These are phyloP conservation scores for Trichoderma parareesei DNA, from an alignment of 495 filamentous ascomycete species.

Conservation along the genomic window DNA sequence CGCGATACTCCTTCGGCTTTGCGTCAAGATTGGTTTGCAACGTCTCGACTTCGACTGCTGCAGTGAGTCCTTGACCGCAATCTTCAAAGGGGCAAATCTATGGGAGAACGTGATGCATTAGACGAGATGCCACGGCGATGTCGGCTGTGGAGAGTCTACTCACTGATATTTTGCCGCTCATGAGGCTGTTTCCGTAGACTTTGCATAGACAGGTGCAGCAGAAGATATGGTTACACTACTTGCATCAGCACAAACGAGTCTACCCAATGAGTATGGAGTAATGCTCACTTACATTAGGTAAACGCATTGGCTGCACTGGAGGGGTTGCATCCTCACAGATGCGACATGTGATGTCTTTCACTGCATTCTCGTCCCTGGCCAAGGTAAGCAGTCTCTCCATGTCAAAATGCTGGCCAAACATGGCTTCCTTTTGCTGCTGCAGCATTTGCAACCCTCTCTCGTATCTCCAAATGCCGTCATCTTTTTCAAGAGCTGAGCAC, in stretches of 20 bases:
- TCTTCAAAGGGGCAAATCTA: neutral
- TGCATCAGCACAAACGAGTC: slow-evolving; percentile 12
- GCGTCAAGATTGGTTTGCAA: neutral
- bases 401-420: slow-evolving; percentile 9
- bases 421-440: neutral
- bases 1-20: neutral
- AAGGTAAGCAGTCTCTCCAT: neutral
- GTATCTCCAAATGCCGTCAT: neutral
- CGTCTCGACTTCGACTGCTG: neutral
- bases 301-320: neutral
- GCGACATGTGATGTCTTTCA: neutral
- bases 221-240: slow-evolving; percentile 26
- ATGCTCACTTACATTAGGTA: neutral
- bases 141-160: neutral
- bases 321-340: neutral
- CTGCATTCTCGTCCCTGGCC: neutral
- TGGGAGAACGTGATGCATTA: neutral
- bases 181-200: neutral
- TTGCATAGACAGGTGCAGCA: slow-evolving; percentile 18
- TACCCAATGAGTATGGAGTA: too few species aligned
- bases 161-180: neutral
- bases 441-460: neutral
- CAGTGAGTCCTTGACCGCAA: neutral
- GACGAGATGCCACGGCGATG: too few species aligned
- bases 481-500: neutral